These are phyloP conservation scores for Acanthamoeba healyi DNA, from an alignment of 208 protist genomes.

Conservation along the genomic window DNA sequence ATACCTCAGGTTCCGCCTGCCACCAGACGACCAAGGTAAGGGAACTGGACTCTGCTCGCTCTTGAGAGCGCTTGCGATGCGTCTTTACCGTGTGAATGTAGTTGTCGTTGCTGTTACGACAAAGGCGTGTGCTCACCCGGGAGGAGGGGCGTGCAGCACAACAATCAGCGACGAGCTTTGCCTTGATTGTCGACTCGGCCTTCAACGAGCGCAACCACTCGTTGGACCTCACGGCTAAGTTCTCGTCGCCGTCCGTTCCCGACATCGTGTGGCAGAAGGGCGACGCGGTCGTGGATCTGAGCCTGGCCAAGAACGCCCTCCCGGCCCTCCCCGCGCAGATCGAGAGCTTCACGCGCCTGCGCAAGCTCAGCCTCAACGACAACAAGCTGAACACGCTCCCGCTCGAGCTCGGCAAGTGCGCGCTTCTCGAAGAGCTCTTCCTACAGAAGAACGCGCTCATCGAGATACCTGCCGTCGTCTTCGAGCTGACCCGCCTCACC, in stretches of 20 bases:
- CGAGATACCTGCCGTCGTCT: neutral
- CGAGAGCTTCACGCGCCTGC: neutral
- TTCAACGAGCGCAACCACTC: neutral
- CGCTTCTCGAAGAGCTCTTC: neutral
- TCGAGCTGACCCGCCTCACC: neutral
- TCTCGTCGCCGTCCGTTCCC: neutral
- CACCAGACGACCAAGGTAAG: neutral
- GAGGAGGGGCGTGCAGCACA: no score
- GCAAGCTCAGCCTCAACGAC: neutral
- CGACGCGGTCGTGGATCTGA: neutral
- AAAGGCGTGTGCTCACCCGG: no score
- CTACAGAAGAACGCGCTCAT: neutral
- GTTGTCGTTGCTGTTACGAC: neutral
- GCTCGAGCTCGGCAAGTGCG: neutral
- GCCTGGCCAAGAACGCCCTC: neutral
- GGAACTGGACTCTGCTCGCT: no score
- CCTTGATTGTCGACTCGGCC: neutral
- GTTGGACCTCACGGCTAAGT: neutral
- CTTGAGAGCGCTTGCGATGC: neutral
- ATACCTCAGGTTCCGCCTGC: neutral
- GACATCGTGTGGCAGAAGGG: neutral
- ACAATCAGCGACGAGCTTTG: neutral
- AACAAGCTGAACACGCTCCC: conserved; percentile 7
- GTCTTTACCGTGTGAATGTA: neutral
- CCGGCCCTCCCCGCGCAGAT: neutral